phyloP scores from a whole-genome alignment of 169 alveolate genomes.

The Nephromyces sp. region DNA sequence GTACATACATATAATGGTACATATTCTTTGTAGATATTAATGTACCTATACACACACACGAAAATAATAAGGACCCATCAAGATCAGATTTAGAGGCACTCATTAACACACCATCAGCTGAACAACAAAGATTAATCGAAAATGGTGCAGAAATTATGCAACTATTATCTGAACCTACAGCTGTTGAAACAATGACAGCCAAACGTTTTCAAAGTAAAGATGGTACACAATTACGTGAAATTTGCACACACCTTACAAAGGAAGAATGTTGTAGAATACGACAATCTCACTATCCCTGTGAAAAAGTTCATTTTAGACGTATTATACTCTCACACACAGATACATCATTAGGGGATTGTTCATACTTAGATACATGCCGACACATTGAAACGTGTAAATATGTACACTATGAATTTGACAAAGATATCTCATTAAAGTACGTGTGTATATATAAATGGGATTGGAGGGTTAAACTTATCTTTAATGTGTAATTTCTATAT shows the following conservation, averaged over 20 bases:
- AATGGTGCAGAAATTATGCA: constrained; percentile 32
- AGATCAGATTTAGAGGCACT: neutral
- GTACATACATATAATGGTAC: no score
- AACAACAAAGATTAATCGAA: constrained; percentile 30
- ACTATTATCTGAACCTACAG: constrained; percentile 40
- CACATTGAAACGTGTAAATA: constrained; percentile 79
- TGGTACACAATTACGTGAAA: constrained; percentile 40
- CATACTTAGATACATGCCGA: constrained; percentile 86
- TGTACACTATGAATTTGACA: constrained; percentile 79
- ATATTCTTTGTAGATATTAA: no score
- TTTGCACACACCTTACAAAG: constrained; percentile 48
- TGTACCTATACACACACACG: no score
- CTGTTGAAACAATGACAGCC: constrained; percentile 39
- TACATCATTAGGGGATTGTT: constrained; percentile 77
- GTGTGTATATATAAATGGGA: neutral
- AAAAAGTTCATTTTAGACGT: constrained; percentile 3
- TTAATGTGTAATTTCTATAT: no score
- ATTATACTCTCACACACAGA: neutral
- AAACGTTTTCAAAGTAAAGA: constrained; percentile 39
- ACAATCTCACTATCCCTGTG: constrained; percentile 4
- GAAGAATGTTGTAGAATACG: constrained; percentile 33
- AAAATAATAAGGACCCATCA: no score
- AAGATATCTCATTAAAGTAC: constrained; percentile 1
- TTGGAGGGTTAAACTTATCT: neutral
- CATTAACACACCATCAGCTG: constrained; percentile 2